Evolutionary conservation across 2,329 filamentous ascomycete species (phyloP), one percentile per base, ranked within the genome.

Genomic region (Albifimbria verrucaria): DNA sequence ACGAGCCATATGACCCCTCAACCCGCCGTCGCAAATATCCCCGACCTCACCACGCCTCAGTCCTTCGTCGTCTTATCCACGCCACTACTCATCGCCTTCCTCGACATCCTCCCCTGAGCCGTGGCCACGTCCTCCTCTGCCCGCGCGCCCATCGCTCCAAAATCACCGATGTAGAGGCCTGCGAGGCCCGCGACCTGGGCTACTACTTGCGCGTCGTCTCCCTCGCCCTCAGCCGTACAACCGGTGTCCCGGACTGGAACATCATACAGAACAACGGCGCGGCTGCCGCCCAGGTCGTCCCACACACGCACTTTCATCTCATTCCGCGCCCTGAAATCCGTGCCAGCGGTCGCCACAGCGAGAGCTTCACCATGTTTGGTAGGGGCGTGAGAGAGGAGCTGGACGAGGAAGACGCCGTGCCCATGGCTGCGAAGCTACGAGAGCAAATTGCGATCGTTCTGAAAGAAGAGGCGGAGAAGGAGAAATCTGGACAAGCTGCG

Each of bases 251-350:
- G 49, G 92, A 97, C 72, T 97, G 93, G 88, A 99, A 99, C 70
- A 85, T 97, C 25, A 90, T 97, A 52, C 93, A 97, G 75, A 97
- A 97, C 68, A 97, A 97, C 62, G 91, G 93, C 17, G 86, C 86
- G 3, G 84, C 91, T 26, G 93, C 93, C 2, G 92, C 92, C 2
- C 93, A 97, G 73, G 91, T 96, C 17, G 92, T 97, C 2, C 88
- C 89, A 21, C 93, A 97, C 70, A 87, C 95, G 48, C 93, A 99
- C 70, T 97, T 95, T 68, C 94, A 99, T 63, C 81, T 97, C 50
- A 95, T 99, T 28, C 93, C 93, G 0, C 77, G 93, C 36, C 92
- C 92, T 0, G 84, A 88, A 72, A 81, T 81, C 53, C 76, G 75
- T 59, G 80, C 74, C 46, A 79, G 76, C 58, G 78, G 75, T 7